phyloP scores from a whole-genome alignment of 1,284 basidiomycete species.

The Malassezia sympodialis region DNA sequence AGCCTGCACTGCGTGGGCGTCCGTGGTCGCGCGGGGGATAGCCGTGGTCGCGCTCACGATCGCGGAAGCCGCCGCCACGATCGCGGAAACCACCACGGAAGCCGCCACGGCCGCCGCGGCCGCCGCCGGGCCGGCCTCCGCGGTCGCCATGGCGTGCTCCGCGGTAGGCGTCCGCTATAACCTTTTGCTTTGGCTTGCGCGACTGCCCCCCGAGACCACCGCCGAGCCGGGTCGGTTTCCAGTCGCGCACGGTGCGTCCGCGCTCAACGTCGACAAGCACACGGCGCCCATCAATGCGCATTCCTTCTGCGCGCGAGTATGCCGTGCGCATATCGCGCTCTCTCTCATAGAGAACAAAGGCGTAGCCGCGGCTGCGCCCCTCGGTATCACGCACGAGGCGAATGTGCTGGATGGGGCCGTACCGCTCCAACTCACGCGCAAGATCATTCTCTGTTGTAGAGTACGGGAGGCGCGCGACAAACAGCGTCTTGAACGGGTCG shows the following conservation, averaged over 20 bases:
- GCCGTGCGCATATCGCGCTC: constrained; percentile 90
- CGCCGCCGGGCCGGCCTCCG: constrained; percentile 41
- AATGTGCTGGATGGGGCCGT: constrained; percentile 84
- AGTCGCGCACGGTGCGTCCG: constrained; percentile 91
- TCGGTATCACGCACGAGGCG: constrained; percentile 75
- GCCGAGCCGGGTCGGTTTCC: constrained; percentile 90
- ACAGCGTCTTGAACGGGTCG: constrained; percentile 96
- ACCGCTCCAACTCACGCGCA: constrained; percentile 84
- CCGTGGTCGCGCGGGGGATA: constrained; percentile 2
- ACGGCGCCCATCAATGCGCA: constrained; percentile 85
- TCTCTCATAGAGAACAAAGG: constrained; percentile 92
- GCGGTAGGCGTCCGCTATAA: constrained; percentile 2
- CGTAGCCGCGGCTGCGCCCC: constrained; percentile 77
- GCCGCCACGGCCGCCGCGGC: constrained; percentile 3
- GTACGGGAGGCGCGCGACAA: constrained; percentile 88
- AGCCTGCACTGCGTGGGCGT: constrained; percentile 4
- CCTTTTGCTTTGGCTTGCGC: constrained; percentile 32
- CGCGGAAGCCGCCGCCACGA: constrained; percentile 3
- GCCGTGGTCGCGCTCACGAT: not conserved
- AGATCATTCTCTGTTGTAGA: constrained; percentile 80
- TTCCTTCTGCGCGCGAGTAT: constrained; percentile 97
- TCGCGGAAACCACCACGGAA: constrained; percentile 2
- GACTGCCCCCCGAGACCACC: constrained; percentile 88
- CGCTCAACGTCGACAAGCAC: constrained; percentile 96
- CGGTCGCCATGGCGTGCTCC: constrained; percentile 48